These are phyloP conservation scores for Colletotrichum sp. DNA, from an alignment of 2,329 filamentous ascomycete genomes.

Conservation along the genomic window DNA sequence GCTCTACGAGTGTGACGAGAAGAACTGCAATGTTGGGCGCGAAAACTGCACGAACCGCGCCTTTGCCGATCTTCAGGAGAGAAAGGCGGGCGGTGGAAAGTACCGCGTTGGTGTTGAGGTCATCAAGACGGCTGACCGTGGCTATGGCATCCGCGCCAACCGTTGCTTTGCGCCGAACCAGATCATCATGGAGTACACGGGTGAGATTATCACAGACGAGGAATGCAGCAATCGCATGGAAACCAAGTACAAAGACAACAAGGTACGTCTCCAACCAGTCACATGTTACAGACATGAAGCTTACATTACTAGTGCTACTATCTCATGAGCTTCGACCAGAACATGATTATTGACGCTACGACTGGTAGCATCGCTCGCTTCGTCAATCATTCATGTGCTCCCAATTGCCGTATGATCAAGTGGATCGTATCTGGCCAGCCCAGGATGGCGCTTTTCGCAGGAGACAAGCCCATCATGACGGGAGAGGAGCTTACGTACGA, in stretches of 20 bases:
- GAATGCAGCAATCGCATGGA: constrained; percentile 96
- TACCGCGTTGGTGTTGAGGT: constrained; percentile 96
- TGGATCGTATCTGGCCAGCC: constrained; percentile 95
- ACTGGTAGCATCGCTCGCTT: constrained; percentile 96
- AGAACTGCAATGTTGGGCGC: constrained; percentile 83
- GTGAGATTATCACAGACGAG: constrained; percentile 94
- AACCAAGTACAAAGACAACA: constrained; percentile 90
- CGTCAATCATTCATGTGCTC: constrained; percentile 96
- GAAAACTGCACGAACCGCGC: constrained; percentile 82
- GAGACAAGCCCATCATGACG: constrained; percentile 86
- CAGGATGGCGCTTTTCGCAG: constrained; percentile 95
- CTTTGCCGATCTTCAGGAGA: constrained; percentile 79
- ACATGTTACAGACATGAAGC: constrained; percentile 11
- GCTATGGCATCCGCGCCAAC: constrained; percentile 90
- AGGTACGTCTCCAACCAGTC: constrained; percentile 60
- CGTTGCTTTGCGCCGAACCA: constrained; percentile 86
- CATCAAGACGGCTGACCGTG: constrained; percentile 85
- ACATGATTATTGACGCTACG: constrained; percentile 98
- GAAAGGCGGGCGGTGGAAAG: constrained; percentile 79
- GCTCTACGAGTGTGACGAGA: constrained; percentile 94
- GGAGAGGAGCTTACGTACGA: constrained; percentile 98
- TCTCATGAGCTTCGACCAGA: constrained; percentile 97
- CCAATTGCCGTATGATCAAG: constrained; percentile 98
- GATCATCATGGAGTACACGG: constrained; percentile 98
- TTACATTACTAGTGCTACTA: constrained; percentile 81